Evolutionary conservation across 495 filamentous ascomycete genomes (phyloP).

Genomic region (Aspergillus bridgeri): DNA sequence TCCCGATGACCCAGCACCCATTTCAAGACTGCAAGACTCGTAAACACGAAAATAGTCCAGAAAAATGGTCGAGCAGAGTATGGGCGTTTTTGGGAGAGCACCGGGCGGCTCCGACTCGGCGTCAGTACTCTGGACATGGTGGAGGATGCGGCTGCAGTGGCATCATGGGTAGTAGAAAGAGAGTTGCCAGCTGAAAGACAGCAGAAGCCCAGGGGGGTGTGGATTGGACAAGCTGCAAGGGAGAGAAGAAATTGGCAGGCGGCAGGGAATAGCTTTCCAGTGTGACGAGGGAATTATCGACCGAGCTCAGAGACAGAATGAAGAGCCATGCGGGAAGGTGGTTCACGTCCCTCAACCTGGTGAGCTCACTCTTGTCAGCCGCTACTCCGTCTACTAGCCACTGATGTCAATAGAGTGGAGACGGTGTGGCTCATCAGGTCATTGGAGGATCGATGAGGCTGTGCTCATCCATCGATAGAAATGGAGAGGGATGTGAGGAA

Average conservation of each 20-base stretch:
- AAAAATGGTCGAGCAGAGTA: conserved; percentile 40
- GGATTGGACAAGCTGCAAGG: not conserved
- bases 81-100: conserved; percentile 25
- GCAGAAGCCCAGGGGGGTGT: conserved; percentile 1
- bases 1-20: conserved; percentile 16
- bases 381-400: not conserved
- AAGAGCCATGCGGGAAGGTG: not conserved
- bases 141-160: conserved; percentile 17
- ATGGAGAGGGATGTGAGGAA: not conserved
- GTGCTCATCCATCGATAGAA: not conserved
- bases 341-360: not conserved
- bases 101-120: conserved; percentile 21
- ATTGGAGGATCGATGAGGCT: not conserved
- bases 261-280: not conserved
- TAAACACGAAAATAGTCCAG: conserved; percentile 31
- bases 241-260: not conserved
- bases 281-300: not conserved
- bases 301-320: not conserved
- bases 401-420: conserved; percentile 3
- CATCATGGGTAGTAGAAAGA: conserved; percentile 26
- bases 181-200: not conserved
- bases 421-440: not conserved
- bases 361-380: not conserved
- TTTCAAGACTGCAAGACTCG: conserved; percentile 25
- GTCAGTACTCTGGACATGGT: conserved; percentile 26